A percentile compares a stretch with the other conserved stretches of the same genome.
phyloP scores from a whole-genome alignment of 2,329 filamentous ascomycete species.

The Diaporthe citriasiana region DNA sequence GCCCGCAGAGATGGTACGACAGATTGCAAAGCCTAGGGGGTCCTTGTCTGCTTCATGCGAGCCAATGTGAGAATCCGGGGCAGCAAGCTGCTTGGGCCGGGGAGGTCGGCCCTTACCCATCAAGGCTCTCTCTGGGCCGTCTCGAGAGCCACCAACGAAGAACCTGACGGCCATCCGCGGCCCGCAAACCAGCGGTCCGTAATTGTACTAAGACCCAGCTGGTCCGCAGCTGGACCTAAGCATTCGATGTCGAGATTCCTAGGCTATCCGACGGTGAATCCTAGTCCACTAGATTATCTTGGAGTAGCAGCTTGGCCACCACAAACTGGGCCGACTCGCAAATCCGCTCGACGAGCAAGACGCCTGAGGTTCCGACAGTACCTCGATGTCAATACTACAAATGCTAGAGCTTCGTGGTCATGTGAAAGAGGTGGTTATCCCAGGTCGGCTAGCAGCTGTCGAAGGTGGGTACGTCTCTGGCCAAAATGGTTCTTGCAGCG shows the following conservation, averaged over 20 bases:
- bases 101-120: slow-evolving; percentile 35
- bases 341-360: background rate
- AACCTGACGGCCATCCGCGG: slow-evolving; percentile 37
- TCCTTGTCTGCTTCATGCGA: slow-evolving; percentile 39
- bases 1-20: slow-evolving; percentile 38
- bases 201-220: slow-evolving; percentile 1
- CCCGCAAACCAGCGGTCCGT: slow-evolving; percentile 37
- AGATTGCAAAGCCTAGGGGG: slow-evolving; percentile 35
- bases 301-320: background rate
- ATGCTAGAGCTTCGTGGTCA: slow-evolving; percentile 8
- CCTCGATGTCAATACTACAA: slow-evolving; percentile 10
- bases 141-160: slow-evolving; percentile 14
- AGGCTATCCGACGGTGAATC: background rate
- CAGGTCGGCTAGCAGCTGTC: slow-evolving; percentile 23
- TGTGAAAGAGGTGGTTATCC: slow-evolving; percentile 26
- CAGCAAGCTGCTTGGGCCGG: slow-evolving; percentile 39
- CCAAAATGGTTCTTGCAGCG: slow-evolving; percentile 33
- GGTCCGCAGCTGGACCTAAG: background rate
- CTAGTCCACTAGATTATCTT: background rate
- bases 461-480: slow-evolving; percentile 13
- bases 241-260: background rate
- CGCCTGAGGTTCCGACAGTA: background rate
- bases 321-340: background rate
- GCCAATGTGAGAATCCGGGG: slow-evolving; percentile 42
- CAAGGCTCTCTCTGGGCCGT: slow-evolving; percentile 29